phyloP scores from a whole-genome alignment of 2,329 filamentous ascomycete genomes.

The Alternaria atra region DNA sequence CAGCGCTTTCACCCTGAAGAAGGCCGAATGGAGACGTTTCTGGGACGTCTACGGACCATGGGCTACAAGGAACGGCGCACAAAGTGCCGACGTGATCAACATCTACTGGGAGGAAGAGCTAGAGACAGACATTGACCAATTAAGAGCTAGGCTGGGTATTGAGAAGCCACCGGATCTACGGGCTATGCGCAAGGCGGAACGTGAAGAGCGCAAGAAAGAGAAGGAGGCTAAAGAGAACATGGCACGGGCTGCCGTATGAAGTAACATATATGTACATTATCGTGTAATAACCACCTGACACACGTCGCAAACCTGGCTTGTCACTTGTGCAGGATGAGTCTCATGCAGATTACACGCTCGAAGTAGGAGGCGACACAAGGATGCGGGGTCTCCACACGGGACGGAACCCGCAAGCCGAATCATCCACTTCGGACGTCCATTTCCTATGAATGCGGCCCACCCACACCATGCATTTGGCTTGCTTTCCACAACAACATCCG shows the following conservation, averaged over 20 bases:
- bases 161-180: slow-evolving; percentile 89
- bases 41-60: slow-evolving; percentile 83
- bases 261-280: slow-evolving; percentile 22
- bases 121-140: slow-evolving; percentile 79
- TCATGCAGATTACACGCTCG: not conserved
- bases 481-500: not conserved
- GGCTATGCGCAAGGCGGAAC: slow-evolving; percentile 74
- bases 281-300: slow-evolving; percentile 4
- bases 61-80: slow-evolving; percentile 84
- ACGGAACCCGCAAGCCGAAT: slow-evolving; percentile 17
- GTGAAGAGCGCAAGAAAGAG: slow-evolving; percentile 72
- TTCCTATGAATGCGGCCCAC: not conserved
- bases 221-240: slow-evolving; percentile 59
- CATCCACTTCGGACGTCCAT: not conserved
- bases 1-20: slow-evolving; percentile 72
- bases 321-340: not conserved
- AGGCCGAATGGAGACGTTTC: slow-evolving; percentile 72
- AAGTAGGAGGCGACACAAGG: not conserved
- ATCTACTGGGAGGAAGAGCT: slow-evolving; percentile 98
- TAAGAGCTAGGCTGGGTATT: slow-evolving; percentile 80
- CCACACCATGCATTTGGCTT: not conserved
- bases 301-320: not conserved
- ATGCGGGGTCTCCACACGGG: slow-evolving; percentile 19
- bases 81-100: slow-evolving; percentile 84
- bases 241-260: slow-evolving; percentile 27